Conservation (phyloP, 148 eudicot species). For the Hydrangea macrophylla region DNA sequence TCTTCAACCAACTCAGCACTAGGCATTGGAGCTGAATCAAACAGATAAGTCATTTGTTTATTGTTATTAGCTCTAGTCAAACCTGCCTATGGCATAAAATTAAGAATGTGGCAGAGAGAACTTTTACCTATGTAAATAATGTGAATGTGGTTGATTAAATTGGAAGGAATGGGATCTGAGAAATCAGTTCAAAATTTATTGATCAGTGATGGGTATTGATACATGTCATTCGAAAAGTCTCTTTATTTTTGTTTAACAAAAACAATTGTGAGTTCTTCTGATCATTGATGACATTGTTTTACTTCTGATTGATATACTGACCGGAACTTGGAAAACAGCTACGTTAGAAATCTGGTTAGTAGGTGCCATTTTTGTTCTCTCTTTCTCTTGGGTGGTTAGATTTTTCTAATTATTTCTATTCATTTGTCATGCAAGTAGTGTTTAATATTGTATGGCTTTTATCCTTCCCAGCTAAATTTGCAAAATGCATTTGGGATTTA, state of each 20-base stretch:
- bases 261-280: neutral
- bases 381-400: neutral
- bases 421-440: neutral
- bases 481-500: neutral
- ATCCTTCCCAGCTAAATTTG: neutral
- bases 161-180: neutral
- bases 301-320: neutral
- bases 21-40: neutral
- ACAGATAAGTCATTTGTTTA: neutral
- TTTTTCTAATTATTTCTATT: slow-evolving; percentile 1
- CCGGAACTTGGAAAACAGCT: neutral
- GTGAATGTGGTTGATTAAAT: neutral
- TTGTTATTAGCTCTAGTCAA: neutral
- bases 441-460: slow-evolving; percentile 4
- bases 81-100: too few species aligned
- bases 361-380: neutral
- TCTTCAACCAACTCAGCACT: neutral
- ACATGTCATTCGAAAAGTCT: neutral
- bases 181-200: neutral
- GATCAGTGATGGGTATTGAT: neutral
- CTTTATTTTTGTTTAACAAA: neutral
- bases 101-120: neutral
- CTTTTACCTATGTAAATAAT: neutral
- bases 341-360: neutral
- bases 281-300: neutral